Conservation (phyloP, 2,329 filamentous ascomycete genomes). For the Ilyonectria sp. region DNA sequence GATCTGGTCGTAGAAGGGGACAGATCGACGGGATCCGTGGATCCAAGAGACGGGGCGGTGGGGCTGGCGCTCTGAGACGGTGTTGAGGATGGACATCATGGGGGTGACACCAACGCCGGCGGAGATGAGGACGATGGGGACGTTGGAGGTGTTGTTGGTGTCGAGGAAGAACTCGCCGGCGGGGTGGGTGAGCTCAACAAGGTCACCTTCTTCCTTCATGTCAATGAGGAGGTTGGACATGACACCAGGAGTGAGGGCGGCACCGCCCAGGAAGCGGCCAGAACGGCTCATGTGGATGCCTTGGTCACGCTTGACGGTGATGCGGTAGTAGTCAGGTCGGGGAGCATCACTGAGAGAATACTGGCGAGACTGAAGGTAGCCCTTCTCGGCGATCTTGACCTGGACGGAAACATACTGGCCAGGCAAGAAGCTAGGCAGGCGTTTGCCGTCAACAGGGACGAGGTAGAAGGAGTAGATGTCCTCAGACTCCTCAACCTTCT, state of each 20-base stretch:
- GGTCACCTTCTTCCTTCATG: constrained; percentile 72
- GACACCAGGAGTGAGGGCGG: constrained; percentile 69
- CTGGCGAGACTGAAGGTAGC: constrained; percentile 76
- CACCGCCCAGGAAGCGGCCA: constrained; percentile 43
- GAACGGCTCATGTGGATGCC: constrained; percentile 61
- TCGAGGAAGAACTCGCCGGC: constrained; percentile 73
- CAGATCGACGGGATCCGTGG: constrained; percentile 67
- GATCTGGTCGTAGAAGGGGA: constrained; percentile 70
- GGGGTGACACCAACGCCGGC: constrained; percentile 74
- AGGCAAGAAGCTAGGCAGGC: constrained; percentile 75
- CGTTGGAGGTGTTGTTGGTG: constrained; percentile 52
- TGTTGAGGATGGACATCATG: constrained; percentile 73
- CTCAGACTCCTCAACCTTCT: constrained; percentile 76
- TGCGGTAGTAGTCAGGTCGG: constrained; percentile 74
- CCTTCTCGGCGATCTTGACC: constrained; percentile 68
- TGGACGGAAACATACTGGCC: constrained; percentile 82
- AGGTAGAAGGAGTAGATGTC: constrained; percentile 82
- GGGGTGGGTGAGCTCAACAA: constrained; percentile 77
- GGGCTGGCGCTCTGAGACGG: constrained; percentile 61
- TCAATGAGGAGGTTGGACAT: constrained; percentile 81
- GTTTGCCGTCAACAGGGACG: constrained; percentile 71
- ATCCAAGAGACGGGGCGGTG: constrained; percentile 71
- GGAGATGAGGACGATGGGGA: constrained; percentile 71
- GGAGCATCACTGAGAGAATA: constrained; percentile 81
- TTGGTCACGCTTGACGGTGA: constrained; percentile 78